phyloP scores from a whole-genome alignment of 768 basidiomycete genomes.

The Boletus pseudopeckii region DNA sequence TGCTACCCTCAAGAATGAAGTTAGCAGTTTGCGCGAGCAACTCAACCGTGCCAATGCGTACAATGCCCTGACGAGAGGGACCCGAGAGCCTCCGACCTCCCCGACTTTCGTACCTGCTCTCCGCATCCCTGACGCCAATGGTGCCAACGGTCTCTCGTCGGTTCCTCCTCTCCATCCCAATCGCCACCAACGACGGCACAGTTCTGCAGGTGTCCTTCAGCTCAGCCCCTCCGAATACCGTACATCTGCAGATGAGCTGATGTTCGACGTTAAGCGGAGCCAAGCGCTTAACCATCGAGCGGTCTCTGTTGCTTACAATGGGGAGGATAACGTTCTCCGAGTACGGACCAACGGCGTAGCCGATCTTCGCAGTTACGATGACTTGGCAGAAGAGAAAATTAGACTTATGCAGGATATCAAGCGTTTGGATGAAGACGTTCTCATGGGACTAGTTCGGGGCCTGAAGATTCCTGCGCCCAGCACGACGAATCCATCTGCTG shows the following conservation, averaged over 20 bases:
- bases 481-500: slow-evolving; percentile 84
- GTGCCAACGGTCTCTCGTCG: slow-evolving; percentile 44
- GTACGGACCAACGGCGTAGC: slow-evolving; percentile 63
- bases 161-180: slow-evolving; percentile 36
- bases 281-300: slow-evolving; percentile 76
- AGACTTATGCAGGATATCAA: slow-evolving; percentile 87
- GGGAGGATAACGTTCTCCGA: slow-evolving; percentile 70
- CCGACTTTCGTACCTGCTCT: slow-evolving; percentile 85
- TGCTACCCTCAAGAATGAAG: slow-evolving; percentile 85
- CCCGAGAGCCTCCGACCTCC: slow-evolving; percentile 72
- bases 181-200: slow-evolving; percentile 80
- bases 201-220: slow-evolving; percentile 76
- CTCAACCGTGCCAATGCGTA: slow-evolving; percentile 94
- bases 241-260: slow-evolving; percentile 73
- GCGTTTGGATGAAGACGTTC: slow-evolving; percentile 88
- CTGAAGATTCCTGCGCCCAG: slow-evolving; percentile 92
- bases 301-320: slow-evolving; percentile 85
- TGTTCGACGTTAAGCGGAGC: slow-evolving; percentile 68
- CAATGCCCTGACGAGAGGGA: slow-evolving; percentile 75
- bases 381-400: slow-evolving; percentile 94
- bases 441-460: slow-evolving; percentile 84
- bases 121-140: slow-evolving; percentile 46
- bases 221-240: slow-evolving; percentile 59
- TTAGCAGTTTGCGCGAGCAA: slow-evolving; percentile 89
- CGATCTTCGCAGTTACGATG: slow-evolving; percentile 75